Base-by-base conservation (phyloP, 225 moss, liverwort and hornwort genomes). In the Polytrichum formosum region DNA sequence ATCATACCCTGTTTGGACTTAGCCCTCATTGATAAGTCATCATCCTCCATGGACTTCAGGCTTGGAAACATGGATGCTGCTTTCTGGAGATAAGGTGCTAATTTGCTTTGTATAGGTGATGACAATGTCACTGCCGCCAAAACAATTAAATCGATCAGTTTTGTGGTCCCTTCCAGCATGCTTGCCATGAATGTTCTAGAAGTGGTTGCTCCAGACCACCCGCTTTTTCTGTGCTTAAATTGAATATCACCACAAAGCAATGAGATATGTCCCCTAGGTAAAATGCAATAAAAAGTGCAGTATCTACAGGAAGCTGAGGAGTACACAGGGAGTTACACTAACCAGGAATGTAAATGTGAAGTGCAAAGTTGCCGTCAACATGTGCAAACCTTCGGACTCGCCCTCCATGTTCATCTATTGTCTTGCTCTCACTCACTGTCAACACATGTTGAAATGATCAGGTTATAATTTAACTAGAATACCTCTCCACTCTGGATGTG, bases 301-400 rank as follows among this genome's bases (percentile, higher is more conserved):
- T 13, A 13, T 46, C 46, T 46, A 46, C 46, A 46, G 13, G 46
- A 46, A 13, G 13, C 46, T 46, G 46, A 46, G 2, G 4, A 46
- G 16, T 16, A 16, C 13, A 46, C 21, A 58, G 20, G 21, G 58
- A 58, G 55, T 5, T 17, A 54, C 9, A 81, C 60, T 63, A n/a
- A 97, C 97, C 92, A 69, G 94, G 97, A 79, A 98, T 79, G 74
- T 92, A 98, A 56, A 94, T 84, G 64, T 94, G 97, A 28, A 98
- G 91, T 58, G 94, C 88, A 33, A 79, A 98, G 64, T 98, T 98
- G 37, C 97, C 97, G 71, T 85, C 85, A 58, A 94, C 90, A 53
- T 98, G 97, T 54, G 92, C 90, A 69, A 98, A 98, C 74, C 82
- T 85, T 66, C 97, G 91, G 58, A 92, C 70, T 64, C 94, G 90